A percentile compares a stretch with the other conserved stretches of the same genome.
Evolutionary conservation across 371 early-diverging fungal species (phyloP).

Genomic region (Catenaria anguillulae): DNA sequence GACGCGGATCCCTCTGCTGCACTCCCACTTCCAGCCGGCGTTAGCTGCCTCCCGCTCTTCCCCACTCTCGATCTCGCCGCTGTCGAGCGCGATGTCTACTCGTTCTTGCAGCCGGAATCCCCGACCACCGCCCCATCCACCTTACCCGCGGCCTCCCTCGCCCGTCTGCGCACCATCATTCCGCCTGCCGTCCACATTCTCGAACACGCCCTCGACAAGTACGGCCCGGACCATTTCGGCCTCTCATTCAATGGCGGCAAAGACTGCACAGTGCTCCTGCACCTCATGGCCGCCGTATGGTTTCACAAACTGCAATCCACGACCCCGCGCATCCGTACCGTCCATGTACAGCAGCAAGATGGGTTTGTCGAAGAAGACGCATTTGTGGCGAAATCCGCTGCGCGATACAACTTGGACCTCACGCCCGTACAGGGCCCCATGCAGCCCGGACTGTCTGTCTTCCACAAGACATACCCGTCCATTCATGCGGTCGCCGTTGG

Average conservation of each 20-base stretch:
- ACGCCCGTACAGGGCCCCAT: constrained; percentile 54
- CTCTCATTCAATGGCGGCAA: constrained; percentile 94
- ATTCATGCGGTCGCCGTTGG: constrained; percentile 78
- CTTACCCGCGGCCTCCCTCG: not conserved
- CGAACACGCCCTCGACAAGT: not conserved
- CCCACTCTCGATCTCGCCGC: not conserved
- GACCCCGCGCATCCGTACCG: constrained; percentile 14
- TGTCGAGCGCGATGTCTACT: not conserved
- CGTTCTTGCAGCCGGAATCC: not conserved
- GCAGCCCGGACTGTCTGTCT: constrained; percentile 57
- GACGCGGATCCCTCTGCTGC: too few species aligned
- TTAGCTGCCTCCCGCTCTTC: not conserved
- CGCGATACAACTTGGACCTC: constrained; percentile 36
- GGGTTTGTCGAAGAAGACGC: constrained; percentile 75
- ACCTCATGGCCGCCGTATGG: constrained; percentile 53
- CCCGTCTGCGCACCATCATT: not conserved
- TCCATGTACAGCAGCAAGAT: constrained; percentile 60
- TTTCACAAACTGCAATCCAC: constrained; percentile 9
- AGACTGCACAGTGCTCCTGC: constrained; percentile 87
- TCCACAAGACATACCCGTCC: constrained; percentile 35
- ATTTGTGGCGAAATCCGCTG: constrained; percentile 56
- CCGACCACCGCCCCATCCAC: not conserved
- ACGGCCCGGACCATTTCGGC: constrained; percentile 34
- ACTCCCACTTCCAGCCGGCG: too few species aligned
- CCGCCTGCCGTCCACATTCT: not conserved